phyloP scores from a whole-genome alignment of 106 monocot genomes.

The Acorus gramineus region DNA sequence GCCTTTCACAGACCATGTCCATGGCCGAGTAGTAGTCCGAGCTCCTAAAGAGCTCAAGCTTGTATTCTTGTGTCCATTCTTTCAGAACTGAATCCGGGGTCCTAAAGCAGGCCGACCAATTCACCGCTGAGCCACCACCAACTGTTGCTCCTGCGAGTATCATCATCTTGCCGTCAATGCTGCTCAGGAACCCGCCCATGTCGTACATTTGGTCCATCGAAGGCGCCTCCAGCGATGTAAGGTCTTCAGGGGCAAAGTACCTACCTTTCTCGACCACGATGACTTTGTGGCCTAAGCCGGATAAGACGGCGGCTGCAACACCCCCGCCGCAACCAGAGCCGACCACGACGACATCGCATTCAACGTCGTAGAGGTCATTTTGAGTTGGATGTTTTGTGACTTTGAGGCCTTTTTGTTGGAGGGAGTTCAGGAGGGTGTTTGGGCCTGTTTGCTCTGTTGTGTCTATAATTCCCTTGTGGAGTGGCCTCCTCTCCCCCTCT shows the following conservation, averaged over 20 bases:
- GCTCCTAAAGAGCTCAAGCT: constrained; percentile 33
- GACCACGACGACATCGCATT: constrained; percentile 69
- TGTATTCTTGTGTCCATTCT: constrained; percentile 53
- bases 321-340: constrained; percentile 91
- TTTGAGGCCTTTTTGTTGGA: constrained; percentile 43
- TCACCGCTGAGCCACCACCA: constrained; percentile 69
- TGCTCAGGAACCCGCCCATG: constrained; percentile 31
- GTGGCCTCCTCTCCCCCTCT: constrained; percentile 28
- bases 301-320: constrained; percentile 74
- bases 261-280: constrained; percentile 82
- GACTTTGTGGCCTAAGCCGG: constrained; percentile 55
- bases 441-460: constrained; percentile 24
- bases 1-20: constrained; percentile 58
- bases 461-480: constrained; percentile 72
- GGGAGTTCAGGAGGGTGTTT: constrained; percentile 28
- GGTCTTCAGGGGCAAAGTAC: constrained; percentile 65
- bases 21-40: constrained; percentile 50
- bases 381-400: constrained; percentile 16
- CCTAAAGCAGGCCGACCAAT: constrained; percentile 62
- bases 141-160: constrained; percentile 53
- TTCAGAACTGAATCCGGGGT: constrained; percentile 42
- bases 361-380: constrained; percentile 15
- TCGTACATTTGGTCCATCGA: constrained; percentile 53
- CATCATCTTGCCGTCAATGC: constrained; percentile 32
- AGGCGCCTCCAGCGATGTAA: constrained; percentile 49